Conservation (phyloP, 768 basidiomycete genomes). For the Hemileccinum impolitum region DNA sequence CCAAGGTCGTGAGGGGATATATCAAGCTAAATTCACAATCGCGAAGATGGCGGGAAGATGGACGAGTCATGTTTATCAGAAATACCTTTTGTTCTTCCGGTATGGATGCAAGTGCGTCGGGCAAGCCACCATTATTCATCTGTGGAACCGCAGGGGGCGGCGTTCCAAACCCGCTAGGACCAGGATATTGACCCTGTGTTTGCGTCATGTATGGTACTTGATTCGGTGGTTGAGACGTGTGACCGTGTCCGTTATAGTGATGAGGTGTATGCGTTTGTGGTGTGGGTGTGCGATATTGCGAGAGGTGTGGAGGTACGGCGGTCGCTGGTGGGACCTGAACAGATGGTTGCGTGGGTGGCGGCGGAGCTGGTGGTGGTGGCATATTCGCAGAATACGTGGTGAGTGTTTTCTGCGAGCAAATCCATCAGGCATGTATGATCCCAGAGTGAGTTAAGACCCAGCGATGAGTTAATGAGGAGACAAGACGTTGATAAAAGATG, state of each 20-base stretch:
- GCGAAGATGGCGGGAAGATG: conserved; percentile 4
- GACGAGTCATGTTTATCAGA: conserved; percentile 9
- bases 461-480: not conserved
- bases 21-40: not conserved
- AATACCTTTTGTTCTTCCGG: conserved; percentile 68
- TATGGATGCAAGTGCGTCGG: conserved; percentile 54
- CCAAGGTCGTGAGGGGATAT: not conserved
- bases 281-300: conserved; percentile 35
- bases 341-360: conserved; percentile 22
- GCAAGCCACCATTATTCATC: conserved; percentile 28
- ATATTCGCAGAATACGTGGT: conserved; percentile 43
- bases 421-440: conserved; percentile 5
- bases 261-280: conserved; percentile 31
- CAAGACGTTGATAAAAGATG: not conserved
- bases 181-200: conserved; percentile 18
- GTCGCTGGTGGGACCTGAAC: conserved; percentile 31
- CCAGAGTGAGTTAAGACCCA: not conserved
- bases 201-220: conserved; percentile 18
- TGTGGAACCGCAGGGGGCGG: conserved; percentile 23
- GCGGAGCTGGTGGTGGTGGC: conserved; percentile 14
- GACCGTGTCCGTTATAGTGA: conserved; percentile 27
- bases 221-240: conserved; percentile 26
- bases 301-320: conserved; percentile 45
- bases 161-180: conserved; percentile 16
- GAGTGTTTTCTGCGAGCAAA: conserved; percentile 51